Conservation (phyloP, 2,329 filamentous ascomycete genomes). For the Onygenales sp. region DNA sequence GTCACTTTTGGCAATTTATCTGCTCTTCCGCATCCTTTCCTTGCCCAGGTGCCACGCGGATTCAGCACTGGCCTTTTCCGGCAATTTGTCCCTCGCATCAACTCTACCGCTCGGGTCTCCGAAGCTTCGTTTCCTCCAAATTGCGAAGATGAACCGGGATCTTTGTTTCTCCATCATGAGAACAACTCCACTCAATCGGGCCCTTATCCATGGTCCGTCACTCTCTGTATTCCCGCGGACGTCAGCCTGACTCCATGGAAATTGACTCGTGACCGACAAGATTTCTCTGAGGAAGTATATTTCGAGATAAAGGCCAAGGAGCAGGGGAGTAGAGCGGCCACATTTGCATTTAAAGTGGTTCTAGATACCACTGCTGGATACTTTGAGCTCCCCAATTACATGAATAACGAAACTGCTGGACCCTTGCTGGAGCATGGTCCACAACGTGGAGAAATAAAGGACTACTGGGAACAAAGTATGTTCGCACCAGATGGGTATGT, state of each 20-base stretch:
- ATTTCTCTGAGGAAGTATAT: constrained; percentile 22
- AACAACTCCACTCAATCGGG: background rate
- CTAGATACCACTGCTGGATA: constrained; percentile 19
- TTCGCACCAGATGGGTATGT: no score
- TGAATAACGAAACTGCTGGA: constrained; percentile 16
- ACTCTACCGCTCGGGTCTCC: constrained; percentile 13
- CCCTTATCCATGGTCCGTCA: constrained; percentile 10
- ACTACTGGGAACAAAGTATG: background rate
- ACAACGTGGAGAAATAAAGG: background rate
- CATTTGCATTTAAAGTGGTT: background rate
- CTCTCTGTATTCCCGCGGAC: constrained; percentile 21
- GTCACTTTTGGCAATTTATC: constrained; percentile 5
- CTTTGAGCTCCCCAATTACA: constrained; percentile 24
- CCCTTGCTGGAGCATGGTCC: background rate
- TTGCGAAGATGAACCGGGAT: background rate
- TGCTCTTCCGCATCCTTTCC: constrained; percentile 14
- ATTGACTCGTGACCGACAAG: constrained; percentile 17
- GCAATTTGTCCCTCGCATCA: constrained; percentile 22
- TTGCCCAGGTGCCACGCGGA: constrained; percentile 14
- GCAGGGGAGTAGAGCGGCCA: background rate
- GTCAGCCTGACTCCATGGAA: constrained; percentile 18
- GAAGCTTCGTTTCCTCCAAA: background rate
- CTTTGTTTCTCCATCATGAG: background rate
- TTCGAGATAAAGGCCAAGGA: constrained; percentile 10
- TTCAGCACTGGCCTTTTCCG: constrained; percentile 19